Conservation (phyloP, 768 basidiomycete genomes). For the Pleurotus eryngii region DNA sequence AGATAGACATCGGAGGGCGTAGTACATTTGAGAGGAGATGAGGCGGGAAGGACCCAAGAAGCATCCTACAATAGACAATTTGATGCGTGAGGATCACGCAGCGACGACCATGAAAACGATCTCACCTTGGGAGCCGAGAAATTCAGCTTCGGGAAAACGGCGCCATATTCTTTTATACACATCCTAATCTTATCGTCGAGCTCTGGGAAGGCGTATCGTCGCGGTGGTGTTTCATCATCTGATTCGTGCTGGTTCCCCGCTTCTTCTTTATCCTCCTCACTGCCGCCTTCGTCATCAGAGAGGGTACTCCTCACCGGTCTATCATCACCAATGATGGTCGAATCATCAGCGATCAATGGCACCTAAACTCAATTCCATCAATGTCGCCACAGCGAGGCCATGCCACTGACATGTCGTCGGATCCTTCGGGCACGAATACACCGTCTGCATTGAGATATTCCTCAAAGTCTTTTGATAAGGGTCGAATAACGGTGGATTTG, state of each 20-base stretch:
- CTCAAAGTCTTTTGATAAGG: conserved; percentile 59
- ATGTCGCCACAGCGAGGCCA: background rate
- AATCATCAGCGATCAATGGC: conserved; percentile 1
- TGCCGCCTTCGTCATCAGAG: conserved; percentile 49
- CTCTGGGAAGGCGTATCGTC: conserved; percentile 70
- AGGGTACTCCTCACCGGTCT: conserved; percentile 55
- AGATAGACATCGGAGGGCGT: conserved; percentile 89
- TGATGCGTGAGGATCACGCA: background rate
- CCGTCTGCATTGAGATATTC: conserved; percentile 81
- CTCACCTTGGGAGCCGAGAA: conserved; percentile 88
- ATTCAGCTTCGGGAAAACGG: conserved; percentile 94
- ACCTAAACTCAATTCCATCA: conserved; percentile 2
- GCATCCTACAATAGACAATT: conserved; percentile 64
- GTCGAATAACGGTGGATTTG: conserved; percentile 72
- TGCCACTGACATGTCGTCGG: conserved; percentile 65
- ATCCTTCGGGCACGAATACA: conserved; percentile 79
- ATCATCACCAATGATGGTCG: conserved; percentile 1
- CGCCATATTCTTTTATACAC: conserved; percentile 65
- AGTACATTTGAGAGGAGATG: conserved; percentile 82
- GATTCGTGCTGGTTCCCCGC: too few relatives aligned
- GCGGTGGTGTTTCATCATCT: conserved; percentile 14
- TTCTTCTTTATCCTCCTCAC: conserved; percentile 33
- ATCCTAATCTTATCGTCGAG: conserved; percentile 71
- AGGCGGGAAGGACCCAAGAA: conserved; percentile 83
- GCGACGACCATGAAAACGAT: background rate